Evolutionary conservation across 2,329 filamentous ascomycete genomes (phyloP), one percentile per base, ranked within the genome.

Genomic region (Paecilomyces sp.): DNA sequence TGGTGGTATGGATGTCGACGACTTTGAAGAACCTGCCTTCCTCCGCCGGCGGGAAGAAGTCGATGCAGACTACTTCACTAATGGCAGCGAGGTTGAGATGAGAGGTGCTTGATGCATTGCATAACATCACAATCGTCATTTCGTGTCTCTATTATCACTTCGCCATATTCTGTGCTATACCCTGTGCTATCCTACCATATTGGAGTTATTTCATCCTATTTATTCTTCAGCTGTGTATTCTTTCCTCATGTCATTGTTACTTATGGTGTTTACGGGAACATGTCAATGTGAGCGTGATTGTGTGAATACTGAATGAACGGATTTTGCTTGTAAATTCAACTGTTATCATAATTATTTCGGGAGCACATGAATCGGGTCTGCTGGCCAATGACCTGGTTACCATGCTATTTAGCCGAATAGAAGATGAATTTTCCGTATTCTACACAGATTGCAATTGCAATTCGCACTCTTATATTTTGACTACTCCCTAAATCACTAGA

Each of bases 21-120:
- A 79, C 64, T 79, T 81, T 64, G 78, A 75, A 53, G 78, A 81
- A 55, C 76, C 78, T 4, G 58, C 69, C 3, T 81, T 81, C 61
- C 66, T 81, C 57, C 69, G 74, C 51, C 68, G 72, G 58, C 71
- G 71, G 47, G 76, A 78, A 53, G 77, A 79, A 60, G 66, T 76
- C 57, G 66, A 71, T 69, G 60, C 64, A 61, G 64, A 74, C 53
- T 69, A 70, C 55, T 24, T 30, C n/a, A n/a, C 55, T 18, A 57
- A 54, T 28, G 54, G 31, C 31, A 9, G 13, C 24, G n/a, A 31
- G 9, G 6, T 47, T n/a, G 41, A 47, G 41, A 47, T 47, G 41
- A 47, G 41, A 47, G 41, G 13, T 47, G 41, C 9, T 47, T 47
- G 41, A 47, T 18, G 41, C 9, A 18, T 47, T 47, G 7, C 41